Evolutionary conservation across 176 grass and related monocot genomes (phyloP), one percentile per base, ranked within the genome.

Genomic region (Sorghum bicolor): DNA sequence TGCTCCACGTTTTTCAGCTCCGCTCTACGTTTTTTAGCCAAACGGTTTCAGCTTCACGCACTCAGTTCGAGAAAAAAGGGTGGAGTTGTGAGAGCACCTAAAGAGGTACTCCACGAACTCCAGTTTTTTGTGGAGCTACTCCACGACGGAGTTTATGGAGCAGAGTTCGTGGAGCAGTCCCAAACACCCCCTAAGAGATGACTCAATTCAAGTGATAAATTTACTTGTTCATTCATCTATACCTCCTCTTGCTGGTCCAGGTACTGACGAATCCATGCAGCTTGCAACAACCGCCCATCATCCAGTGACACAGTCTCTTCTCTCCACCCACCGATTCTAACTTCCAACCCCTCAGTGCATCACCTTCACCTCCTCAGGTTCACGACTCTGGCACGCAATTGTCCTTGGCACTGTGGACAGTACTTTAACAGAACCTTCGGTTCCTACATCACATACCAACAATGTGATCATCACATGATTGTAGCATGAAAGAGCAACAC

Each of bases 221-320:
- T 72, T 47, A 63, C 34, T 57, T 77, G 69, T 81, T 45, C 11
- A n/a, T 64, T 29, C 55, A 78, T 86, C 9, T 61, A 74, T 87
- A 91, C 92, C 81, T 97, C 87, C 79, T 98, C 87, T 90, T 98
- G 87, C 11, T 89, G 89, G 74, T 98, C 96, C 93, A 95, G 90
- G 77, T 98, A 95, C 43, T 95, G 96, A 41, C 77, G 85, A 77
- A 98, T 93, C 96, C 96, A 98, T 36, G 89, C 85, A 58, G 89
- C 91, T 29, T 93, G 92, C 10, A 85, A 94, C 30, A 63, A 90
- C 57, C 76, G 81, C 50, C 91, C 96, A 36, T 88, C 79, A 85
- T 98, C 93, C 80, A 95, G 77, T 71, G 85, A 92, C 41, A 92
- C 83, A 62, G 90, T 77, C 80, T 89, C 82, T 77, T 94, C 78